A percentile compares a stretch with the other conserved stretches of the same genome.
phyloP scores from a whole-genome alignment of 2,329 filamentous ascomycete genomes.

The Claviceps maximensis region DNA sequence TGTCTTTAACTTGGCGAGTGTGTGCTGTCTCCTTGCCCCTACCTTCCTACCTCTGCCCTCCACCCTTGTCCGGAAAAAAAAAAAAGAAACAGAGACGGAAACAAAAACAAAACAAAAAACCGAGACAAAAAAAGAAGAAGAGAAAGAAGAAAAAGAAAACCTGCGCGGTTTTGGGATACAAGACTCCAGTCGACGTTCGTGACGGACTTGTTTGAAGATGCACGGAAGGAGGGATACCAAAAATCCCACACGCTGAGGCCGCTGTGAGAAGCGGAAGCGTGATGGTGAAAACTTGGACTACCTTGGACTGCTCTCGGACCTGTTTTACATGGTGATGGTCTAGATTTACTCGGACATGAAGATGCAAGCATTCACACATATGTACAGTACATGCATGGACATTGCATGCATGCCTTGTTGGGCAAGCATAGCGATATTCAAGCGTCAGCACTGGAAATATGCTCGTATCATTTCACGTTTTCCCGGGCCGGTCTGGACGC shows the following conservation, averaged over 20 bases:
- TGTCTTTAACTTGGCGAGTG: background rate
- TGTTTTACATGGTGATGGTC: background rate
- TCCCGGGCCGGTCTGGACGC: constrained; percentile 3
- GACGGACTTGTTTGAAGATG: background rate
- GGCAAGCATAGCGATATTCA: background rate
- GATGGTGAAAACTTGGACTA: too few relatives aligned
- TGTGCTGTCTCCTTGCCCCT: background rate
- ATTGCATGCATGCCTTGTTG: background rate
- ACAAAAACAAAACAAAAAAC: too few relatives aligned
- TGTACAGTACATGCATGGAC: too few relatives aligned
- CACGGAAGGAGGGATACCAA: background rate
- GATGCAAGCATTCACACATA: background rate
- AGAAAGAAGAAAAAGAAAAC: too few relatives aligned
- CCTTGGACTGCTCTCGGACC: background rate
- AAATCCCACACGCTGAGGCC: background rate
- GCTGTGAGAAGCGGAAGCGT: background rate
- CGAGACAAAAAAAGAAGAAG: too few relatives aligned
- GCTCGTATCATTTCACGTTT: background rate
- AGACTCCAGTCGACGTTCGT: background rate
- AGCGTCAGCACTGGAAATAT: background rate
- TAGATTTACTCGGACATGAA: background rate
- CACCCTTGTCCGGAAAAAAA: background rate
- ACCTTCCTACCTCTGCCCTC: background rate
- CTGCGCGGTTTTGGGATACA: too few relatives aligned
- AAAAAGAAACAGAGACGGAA: too few relatives aligned